A percentile compares a stretch with the other conserved stretches of the same genome.
These are phyloP conservation scores for Aegle marmelos DNA, from an alignment of 345 rosid species.

Conservation along the genomic window DNA sequence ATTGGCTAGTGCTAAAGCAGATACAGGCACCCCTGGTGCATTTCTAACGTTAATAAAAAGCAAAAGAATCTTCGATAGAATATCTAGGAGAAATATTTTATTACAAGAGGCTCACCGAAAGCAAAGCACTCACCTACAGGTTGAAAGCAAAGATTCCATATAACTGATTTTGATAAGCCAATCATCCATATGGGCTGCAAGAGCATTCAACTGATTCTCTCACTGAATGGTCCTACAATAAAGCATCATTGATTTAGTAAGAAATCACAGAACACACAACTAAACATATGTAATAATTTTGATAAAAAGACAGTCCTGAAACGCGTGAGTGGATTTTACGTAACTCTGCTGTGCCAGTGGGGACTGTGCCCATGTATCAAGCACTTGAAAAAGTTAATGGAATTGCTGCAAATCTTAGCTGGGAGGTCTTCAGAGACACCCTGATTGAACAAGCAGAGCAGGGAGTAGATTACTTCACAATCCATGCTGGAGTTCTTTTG, in stretches of 20 bases:
- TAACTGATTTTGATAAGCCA: constrained; percentile 11
- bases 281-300: not conserved
- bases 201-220: not conserved
- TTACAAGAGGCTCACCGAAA: constrained; percentile 24
- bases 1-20: constrained; percentile 37
- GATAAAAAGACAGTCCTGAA: constrained; percentile 29
- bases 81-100: constrained; percentile 24
- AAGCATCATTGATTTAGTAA: not conserved
- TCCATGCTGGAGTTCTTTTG: constrained; percentile 91
- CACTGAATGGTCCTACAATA: constrained; percentile 24
- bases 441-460: constrained; percentile 97
- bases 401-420: constrained; percentile 83
- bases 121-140: constrained; percentile 64
- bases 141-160: constrained; percentile 23
- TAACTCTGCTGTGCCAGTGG: constrained; percentile 95
- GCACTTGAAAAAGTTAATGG: constrained; percentile 97
- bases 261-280: not conserved
- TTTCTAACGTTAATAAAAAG: constrained; percentile 51
- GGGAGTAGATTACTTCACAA: constrained; percentile 97
- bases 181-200: not conserved
- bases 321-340: constrained; percentile 95
- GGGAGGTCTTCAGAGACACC: constrained; percentile 95
- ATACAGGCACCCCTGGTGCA: constrained; percentile 99
- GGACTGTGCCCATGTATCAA: constrained; percentile 95
- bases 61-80: not conserved